A percentile compares a stretch with the other conserved stretches of the same genome.
Conservation (phyloP, 2,329 filamentous ascomycete species). For the Fusarium acutatum region DNA sequence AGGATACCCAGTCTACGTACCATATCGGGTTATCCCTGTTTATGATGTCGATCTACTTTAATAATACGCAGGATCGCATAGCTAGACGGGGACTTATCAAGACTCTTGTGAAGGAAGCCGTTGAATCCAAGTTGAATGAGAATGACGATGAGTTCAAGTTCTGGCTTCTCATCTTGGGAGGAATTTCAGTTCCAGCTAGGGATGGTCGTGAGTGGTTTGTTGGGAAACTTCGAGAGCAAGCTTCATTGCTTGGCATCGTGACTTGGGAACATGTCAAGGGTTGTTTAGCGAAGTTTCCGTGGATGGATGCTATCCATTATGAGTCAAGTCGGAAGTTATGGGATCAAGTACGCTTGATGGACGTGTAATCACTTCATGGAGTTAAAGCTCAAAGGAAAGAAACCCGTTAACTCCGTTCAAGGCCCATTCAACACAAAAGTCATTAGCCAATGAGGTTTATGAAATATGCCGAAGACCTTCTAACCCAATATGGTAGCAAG, state of each 20-base stretch:
- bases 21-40: background rate
- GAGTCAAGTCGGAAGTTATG: background rate
- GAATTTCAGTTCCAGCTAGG: background rate
- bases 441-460: background rate
- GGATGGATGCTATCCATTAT: background rate
- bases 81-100: background rate
- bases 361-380: background rate
- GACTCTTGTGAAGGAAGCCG: background rate
- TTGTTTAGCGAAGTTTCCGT: background rate
- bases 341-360: background rate
- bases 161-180: background rate
- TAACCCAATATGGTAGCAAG: background rate
- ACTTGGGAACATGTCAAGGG: background rate
- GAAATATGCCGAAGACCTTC: rapidly evolving
- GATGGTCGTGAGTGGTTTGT: background rate
- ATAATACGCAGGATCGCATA: background rate
- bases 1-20: background rate
- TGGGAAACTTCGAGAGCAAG: background rate
- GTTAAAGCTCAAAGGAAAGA: background rate
- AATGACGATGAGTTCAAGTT: background rate
- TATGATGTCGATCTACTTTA: background rate
- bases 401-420: conserved; percentile 2
- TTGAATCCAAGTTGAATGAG: rapidly evolving
- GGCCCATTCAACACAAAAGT: rapidly evolving
- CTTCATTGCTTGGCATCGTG: background rate